These are phyloP conservation scores for Monosporascus sp. DNA, from an alignment of 2,329 filamentous ascomycete species.

Conservation along the genomic window DNA sequence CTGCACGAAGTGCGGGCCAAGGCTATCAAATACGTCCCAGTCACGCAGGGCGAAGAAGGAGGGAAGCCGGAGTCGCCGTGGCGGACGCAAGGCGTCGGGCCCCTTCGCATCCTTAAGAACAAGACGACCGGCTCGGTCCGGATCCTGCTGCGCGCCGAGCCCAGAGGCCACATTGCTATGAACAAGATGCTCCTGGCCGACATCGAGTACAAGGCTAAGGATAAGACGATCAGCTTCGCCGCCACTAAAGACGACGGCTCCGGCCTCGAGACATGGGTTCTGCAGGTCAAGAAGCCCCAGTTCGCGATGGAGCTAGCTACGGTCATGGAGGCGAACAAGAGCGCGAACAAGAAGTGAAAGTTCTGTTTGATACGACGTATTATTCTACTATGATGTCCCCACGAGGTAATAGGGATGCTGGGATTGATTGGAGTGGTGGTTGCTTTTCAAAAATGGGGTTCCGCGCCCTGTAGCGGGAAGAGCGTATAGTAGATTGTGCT, in stretches of 20 bases:
- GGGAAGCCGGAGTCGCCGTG: conserved; percentile 55
- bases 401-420: background rate
- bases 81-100: conserved; percentile 66
- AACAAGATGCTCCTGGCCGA: conserved; percentile 62
- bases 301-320: conserved; percentile 46
- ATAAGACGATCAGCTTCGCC: conserved; percentile 56
- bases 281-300: conserved; percentile 59
- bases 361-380: background rate
- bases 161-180: conserved; percentile 66
- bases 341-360: conserved; percentile 46
- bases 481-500: background rate
- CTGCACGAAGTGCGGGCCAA: conserved; percentile 68
- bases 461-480: background rate
- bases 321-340: conserved; percentile 49
- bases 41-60: conserved; percentile 40
- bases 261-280: conserved; percentile 62
- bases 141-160: conserved; percentile 68
- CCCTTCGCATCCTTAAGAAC: conserved; percentile 67
- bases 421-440: background rate
- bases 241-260: conserved; percentile 53
- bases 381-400: background rate
- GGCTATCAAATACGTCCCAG: conserved; percentile 55
- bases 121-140: conserved; percentile 62
- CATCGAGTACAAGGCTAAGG: conserved; percentile 56
- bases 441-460: background rate